Percentiles rank a stretch among this genome's conserved stretches.
These are phyloP conservation scores for Gynostemma pentaphyllum DNA, from an alignment of 306 rosid species.

Conservation along the genomic window DNA sequence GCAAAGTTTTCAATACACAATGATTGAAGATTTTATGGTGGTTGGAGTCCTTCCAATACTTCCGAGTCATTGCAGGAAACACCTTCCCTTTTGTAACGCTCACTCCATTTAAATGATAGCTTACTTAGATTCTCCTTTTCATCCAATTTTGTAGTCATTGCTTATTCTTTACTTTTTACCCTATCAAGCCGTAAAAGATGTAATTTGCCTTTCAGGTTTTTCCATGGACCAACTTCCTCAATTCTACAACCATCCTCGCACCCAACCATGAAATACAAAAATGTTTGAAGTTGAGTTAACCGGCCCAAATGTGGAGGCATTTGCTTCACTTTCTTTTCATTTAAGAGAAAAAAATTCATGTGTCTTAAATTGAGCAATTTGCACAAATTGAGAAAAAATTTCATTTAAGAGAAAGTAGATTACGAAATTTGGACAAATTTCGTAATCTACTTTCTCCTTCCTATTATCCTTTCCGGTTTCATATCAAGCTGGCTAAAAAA, in stretches of 20 bases:
- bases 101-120: not conserved
- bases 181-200: not conserved
- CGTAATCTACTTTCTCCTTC: not conserved
- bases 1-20: not conserved
- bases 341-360: too few relatives aligned
- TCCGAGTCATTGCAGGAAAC: not conserved
- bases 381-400: too few relatives aligned
- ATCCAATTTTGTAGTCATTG: not conserved
- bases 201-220: not conserved
- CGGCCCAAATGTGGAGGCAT: not conserved
- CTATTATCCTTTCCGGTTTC: not conserved
- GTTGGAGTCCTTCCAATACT: constrained; percentile 5
- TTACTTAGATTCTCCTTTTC: not conserved
- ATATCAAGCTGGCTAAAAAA: not conserved
- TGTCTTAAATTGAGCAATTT: not conserved
- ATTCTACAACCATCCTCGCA: not conserved
- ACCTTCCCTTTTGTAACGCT: not conserved
- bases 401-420: too few relatives aligned
- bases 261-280: not conserved
- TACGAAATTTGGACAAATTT: too few relatives aligned
- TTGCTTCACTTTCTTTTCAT: not conserved
- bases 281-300: not conserved
- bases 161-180: not conserved
- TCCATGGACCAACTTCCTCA: not conserved
- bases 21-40: not conserved